Conservation (phyloP, 192 early-diverging fungal species). For the Oehlia diaphana region DNA sequence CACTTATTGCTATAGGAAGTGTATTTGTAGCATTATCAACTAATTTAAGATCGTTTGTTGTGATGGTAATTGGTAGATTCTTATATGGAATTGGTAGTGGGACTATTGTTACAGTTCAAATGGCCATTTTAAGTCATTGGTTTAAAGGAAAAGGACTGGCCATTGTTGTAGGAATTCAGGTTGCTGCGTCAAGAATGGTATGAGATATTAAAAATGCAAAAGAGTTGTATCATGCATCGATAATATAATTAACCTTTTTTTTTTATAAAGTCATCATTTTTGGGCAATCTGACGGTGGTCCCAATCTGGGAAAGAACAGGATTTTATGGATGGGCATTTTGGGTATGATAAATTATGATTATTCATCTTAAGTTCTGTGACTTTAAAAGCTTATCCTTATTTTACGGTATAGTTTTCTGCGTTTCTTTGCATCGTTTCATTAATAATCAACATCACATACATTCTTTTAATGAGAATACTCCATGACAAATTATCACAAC, state of each 20-base stretch:
- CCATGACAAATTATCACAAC: background rate
- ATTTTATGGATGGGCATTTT: conserved; percentile 44
- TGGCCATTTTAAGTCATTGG: conserved; percentile 71
- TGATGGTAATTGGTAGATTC: conserved; percentile 62
- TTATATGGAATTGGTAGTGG: conserved; percentile 70
- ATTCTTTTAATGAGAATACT: conserved; percentile 48
- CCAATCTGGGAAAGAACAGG: conserved; percentile 52
- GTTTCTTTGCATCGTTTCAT: conserved; percentile 57
- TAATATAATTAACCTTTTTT: background rate
- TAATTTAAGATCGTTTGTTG: conserved; percentile 47
- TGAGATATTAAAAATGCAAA: background rate
- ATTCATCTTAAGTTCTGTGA: background rate
- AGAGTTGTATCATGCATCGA: background rate
- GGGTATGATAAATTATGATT: conserved; percentile 26
- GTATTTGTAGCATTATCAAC: conserved; percentile 61
- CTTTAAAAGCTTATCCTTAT: conserved; percentile 38
- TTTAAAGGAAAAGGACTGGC: conserved; percentile 62
- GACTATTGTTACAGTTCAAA: conserved; percentile 63
- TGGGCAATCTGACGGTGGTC: conserved; percentile 60
- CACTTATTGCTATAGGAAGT: conserved; percentile 59
- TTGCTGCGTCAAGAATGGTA: conserved; percentile 60
- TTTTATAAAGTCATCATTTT: conserved; percentile 47
- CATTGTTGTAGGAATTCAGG: conserved; percentile 59
- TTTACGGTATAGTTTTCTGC: conserved; percentile 56
- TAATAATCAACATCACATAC: conserved; percentile 60